phyloP scores from a whole-genome alignment of 139 green algal genomes.

The Zygnema circumcarinatum region DNA sequence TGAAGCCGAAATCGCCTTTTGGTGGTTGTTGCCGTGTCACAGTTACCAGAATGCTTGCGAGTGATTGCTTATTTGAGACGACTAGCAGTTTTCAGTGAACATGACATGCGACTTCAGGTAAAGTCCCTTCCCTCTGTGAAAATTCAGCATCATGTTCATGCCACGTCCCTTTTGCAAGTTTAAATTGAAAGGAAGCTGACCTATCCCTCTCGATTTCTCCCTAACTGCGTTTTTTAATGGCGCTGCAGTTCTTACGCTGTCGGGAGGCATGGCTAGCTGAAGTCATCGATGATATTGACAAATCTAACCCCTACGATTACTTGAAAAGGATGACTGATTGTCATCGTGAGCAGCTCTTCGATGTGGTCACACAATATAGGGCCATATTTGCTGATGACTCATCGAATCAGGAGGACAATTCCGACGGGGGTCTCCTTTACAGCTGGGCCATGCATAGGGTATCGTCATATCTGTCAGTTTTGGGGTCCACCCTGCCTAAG shows the following conservation, averaged over 20 bases:
- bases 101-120: slow-evolving; percentile 72
- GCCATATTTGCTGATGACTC: slow-evolving; percentile 92
- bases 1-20: too few species aligned
- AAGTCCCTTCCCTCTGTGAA: slow-evolving; percentile 57
- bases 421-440: slow-evolving; percentile 64
- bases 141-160: slow-evolving; percentile 7
- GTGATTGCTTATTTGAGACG: slow-evolving; percentile 92
- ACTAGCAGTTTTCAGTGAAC: slow-evolving; percentile 82
- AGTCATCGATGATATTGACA: slow-evolving; percentile 82
- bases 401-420: slow-evolving; percentile 38
- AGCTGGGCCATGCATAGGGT: slow-evolving; percentile 64
- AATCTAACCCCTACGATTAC: slow-evolving; percentile 70
- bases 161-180: background rate
- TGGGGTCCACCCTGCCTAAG: slow-evolving; percentile 55
- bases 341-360: slow-evolving; percentile 96
- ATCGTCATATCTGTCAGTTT: slow-evolving; percentile 52
- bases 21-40: too few species aligned
- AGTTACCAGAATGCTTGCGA: slow-evolving; percentile 89
- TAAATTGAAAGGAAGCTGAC: too few species aligned
- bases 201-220: too few species aligned
- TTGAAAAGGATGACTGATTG: slow-evolving; percentile 93
- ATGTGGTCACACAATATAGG: slow-evolving; percentile 97
- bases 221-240: too few species aligned
- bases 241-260: slow-evolving; percentile 83
- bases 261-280: slow-evolving; percentile 67